These are phyloP conservation scores for Sarocladium brachiariae DNA, from an alignment of 2,329 filamentous ascomycete species.

Conservation along the genomic window DNA sequence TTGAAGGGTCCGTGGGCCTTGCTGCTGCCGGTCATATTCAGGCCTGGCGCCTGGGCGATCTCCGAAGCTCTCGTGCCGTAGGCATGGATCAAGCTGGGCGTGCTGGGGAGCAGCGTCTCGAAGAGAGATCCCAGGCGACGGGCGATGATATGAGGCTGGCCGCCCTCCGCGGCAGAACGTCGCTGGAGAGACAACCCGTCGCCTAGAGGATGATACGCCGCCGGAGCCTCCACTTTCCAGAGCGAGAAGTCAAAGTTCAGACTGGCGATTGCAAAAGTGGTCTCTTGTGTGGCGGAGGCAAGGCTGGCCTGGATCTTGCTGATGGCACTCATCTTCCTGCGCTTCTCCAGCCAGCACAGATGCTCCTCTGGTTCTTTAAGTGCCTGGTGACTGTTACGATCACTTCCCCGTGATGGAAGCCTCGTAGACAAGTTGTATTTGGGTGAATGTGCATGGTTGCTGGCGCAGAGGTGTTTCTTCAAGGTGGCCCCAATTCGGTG, in stretches of 20 bases:
- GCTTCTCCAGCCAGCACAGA: no score
- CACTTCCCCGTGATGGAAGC: not conserved
- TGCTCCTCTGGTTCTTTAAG: no score
- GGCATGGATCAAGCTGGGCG: constrained; percentile 24
- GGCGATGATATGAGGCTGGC: constrained; percentile 28
- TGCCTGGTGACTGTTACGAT: not conserved
- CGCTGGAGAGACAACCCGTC: constrained; percentile 21
- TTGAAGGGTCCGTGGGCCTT: constrained; percentile 15
- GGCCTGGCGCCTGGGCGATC: constrained; percentile 14
- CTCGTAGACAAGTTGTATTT: not conserved
- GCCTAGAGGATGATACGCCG: constrained; percentile 27
- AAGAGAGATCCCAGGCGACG: constrained; percentile 33
- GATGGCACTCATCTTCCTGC: not conserved
- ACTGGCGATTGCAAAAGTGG: not conserved
- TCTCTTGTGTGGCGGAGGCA: not conserved
- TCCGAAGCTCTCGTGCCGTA: constrained; percentile 27
- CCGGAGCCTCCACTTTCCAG: constrained; percentile 31
- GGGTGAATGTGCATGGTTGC: not conserved
- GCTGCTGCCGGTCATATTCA: not conserved
- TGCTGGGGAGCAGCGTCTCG: constrained; percentile 22
- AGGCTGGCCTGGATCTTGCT: not conserved
- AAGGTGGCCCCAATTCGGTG: not conserved
- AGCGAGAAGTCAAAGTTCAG: constrained; percentile 37
- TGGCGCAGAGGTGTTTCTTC: no score
- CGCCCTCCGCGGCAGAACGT: constrained; percentile 29